Evolutionary conservation across 306 rosid species (phyloP).

Genomic region (Benincasa hispida): DNA sequence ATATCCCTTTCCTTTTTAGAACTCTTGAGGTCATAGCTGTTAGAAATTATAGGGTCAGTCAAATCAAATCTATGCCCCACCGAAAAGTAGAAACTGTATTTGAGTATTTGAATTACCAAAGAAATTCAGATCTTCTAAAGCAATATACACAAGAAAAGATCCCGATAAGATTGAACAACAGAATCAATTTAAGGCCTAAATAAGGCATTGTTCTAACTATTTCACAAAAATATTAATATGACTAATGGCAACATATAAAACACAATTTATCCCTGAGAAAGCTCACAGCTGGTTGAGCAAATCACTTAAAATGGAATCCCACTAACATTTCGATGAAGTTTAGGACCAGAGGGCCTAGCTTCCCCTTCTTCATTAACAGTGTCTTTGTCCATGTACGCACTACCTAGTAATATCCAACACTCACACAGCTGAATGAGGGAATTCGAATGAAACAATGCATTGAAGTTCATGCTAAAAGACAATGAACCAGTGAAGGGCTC

Average conservation of each 20-base stretch:
- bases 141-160: not conserved
- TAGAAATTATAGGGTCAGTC: constrained; percentile 17
- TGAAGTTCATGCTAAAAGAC: not conserved
- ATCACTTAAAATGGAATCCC: not conserved
- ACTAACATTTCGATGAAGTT: not conserved
- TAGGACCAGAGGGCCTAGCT: not conserved
- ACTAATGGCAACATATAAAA: not conserved
- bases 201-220: not conserved
- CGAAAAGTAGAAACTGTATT: not conserved
- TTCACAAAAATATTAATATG: not conserved
- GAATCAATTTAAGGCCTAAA: not conserved
- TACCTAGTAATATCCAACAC: not conserved
- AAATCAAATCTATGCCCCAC: constrained; percentile 4
- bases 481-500: not conserved
- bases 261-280: not conserved
- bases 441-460: not conserved
- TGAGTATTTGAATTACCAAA: not conserved
- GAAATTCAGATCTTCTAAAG: not conserved
- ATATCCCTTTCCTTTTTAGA: constrained; percentile 67
- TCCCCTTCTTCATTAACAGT: not conserved
- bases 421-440: not conserved
- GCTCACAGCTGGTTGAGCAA: not conserved
- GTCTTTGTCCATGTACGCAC: not conserved
- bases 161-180: not conserved
- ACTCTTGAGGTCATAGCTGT: constrained; percentile 84